Percentiles rank a stretch among this genome's conserved stretches.
These are phyloP conservation scores for Trifolium dubium DNA, from an alignment of 306 rosid species.

Conservation along the genomic window DNA sequence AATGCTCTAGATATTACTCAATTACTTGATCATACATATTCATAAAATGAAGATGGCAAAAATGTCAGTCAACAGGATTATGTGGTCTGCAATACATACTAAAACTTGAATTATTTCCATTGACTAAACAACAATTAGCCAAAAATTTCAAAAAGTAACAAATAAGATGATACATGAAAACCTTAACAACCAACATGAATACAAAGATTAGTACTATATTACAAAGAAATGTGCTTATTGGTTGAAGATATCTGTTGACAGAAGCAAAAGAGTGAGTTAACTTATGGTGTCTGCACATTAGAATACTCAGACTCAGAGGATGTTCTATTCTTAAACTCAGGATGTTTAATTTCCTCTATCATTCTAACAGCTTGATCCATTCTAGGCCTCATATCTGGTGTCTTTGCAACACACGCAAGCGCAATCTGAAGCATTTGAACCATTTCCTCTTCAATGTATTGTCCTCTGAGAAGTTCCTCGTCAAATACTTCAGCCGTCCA, in stretches of 20 bases:
- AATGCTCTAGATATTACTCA: not conserved
- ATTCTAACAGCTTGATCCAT: slow-evolving; percentile 66
- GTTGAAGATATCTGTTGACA: not conserved
- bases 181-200: slow-evolving; percentile 30
- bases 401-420: slow-evolving; percentile 62
- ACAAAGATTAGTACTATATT: slow-evolving; percentile 39
- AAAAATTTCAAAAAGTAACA: slow-evolving; percentile 28
- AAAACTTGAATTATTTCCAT: slow-evolving; percentile 40
- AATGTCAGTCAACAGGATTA: not conserved
- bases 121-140: slow-evolving; percentile 42
- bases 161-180: slow-evolving; percentile 32
- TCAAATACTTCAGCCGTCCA: slow-evolving; percentile 93
- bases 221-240: slow-evolving; percentile 44
- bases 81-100: slow-evolving; percentile 17
- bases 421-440: slow-evolving; percentile 87
- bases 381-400: slow-evolving; percentile 67
- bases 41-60: not conserved
- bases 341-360: slow-evolving; percentile 69
- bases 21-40: too few relatives aligned
- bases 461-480: slow-evolving; percentile 66
- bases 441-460: slow-evolving; percentile 77
- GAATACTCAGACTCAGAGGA: slow-evolving; percentile 70
- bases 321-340: slow-evolving; percentile 52
- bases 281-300: slow-evolving; percentile 58
- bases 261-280: not conserved